Evolutionary conservation across 768 basidiomycete genomes (phyloP), one percentile per base, ranked within the genome.

Genomic region (Boletus rex-veris): DNA sequence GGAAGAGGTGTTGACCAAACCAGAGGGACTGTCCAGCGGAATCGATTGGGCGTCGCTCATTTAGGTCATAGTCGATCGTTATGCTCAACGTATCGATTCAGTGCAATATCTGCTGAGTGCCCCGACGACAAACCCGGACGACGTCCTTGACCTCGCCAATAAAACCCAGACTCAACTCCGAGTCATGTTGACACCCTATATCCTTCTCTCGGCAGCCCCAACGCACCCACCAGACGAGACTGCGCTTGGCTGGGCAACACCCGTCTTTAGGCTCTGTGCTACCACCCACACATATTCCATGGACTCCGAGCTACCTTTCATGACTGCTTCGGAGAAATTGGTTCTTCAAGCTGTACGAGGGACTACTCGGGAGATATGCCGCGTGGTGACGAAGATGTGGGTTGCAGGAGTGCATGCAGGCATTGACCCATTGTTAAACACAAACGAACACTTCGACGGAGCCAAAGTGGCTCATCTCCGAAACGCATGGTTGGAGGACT

Each of bases 371-470:
- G 78, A 81, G 57, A 77, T 78, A 18, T 81, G 78, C 52, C 70
- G 76, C 0, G 72, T 76, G 1, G 55, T 75, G 24, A 77, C 76
- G 4, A 67, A 63, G 31, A 71, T 81, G 58, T 81, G 79, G 80
- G 75, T 76, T 3, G 60, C 71, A 21, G 80, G 77, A 5, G 61
- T 63, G 2, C 35, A 44, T 5, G 48, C 45, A 2, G 65, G 65
- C 0, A 19, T 66, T 11, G 65, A 66, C 37, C 24, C 9, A 6
- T 15, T 42, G n/a, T 35, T 66, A 12, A 58, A 48, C 49, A 46
- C 52, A 7, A 37, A 41, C 33, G 42, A 45, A 24, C 36, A 21
- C 5, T 45, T 11, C 11, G 39, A 54, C 15, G 6, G 50, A 3
- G 35, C 31, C 3, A 33, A 48, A 28, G 33, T 58, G 15, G 48